Evolutionary conservation across 2,329 filamentous ascomycete species (phyloP), one percentile per base, ranked within the genome.

Genomic region (Fusarium ramigenum): DNA sequence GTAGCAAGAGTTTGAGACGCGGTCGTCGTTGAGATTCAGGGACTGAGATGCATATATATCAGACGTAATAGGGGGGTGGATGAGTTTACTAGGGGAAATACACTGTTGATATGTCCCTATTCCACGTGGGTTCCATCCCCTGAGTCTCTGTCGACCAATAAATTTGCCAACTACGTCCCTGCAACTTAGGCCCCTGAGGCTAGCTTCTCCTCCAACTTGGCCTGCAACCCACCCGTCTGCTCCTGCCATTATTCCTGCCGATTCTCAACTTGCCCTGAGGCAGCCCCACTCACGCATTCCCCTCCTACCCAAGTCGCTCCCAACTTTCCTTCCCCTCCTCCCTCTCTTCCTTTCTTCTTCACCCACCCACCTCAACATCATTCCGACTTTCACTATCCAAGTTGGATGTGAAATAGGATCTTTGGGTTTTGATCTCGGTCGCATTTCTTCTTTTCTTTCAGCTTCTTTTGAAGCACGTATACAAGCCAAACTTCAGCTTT

Each of bases 361-460:
- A 63, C 57, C 62, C 66, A 63, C 57, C 62, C 70, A 68, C 56
- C 53, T 54, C 30, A 49, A 68, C 47, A 63, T 59, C 42, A 11
- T 66, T 72, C 62, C 49, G 40, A 32, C 25, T 70, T 70, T 71
- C 66, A 44, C 50, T 25, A 67, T 70, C 63, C 53, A 37, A 34
- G 40, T 56, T 72, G 64, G 69, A 25, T 53, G 64, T 60, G 47
- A 46, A 34, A 46, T n/a, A 28, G 57, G 65, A 60, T 62, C 70
- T 73, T 54, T 73, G 63, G 66, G 28, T 64, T 71, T 67, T 43
- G 69, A 69, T 74, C 70, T 73, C 63, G 58, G 43, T 30, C 34
- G 34, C 40, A 73, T 70, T 53, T 63, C 44, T 59, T 57, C 60
- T 68, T 59, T 37, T 59, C 42, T 54, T 71, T 63, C 46, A 59